A percentile compares a stretch with the other conserved stretches of the same genome.
phyloP scores from a whole-genome alignment of 441 rosid species.

The Adansonia grandidieri region DNA sequence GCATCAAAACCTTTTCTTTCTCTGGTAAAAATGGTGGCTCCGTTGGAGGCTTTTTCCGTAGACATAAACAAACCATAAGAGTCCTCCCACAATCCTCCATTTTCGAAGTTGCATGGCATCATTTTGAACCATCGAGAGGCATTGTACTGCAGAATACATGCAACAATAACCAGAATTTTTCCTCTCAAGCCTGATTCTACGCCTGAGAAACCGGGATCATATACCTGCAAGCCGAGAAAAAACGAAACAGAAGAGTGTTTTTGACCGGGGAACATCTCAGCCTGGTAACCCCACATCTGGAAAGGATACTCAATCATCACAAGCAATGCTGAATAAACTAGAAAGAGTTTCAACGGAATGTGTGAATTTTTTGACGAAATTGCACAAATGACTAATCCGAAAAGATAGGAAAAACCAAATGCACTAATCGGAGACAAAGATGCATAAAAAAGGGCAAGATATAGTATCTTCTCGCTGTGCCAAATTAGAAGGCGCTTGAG shows the following conservation, averaged over 20 bases:
- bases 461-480: constrained; percentile 48
- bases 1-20: constrained; percentile 34
- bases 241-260: constrained; percentile 33
- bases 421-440: constrained; percentile 45
- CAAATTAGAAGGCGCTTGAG: constrained; percentile 41
- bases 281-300: constrained; percentile 47
- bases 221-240: constrained; percentile 37
- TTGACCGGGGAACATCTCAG: constrained; percentile 52
- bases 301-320: constrained; percentile 45
- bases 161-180: constrained; percentile 41
- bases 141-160: constrained; percentile 46
- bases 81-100: constrained; percentile 37
- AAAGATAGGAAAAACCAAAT: constrained; percentile 41
- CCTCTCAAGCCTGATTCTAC: constrained; percentile 48
- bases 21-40: constrained; percentile 20
- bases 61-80: constrained; percentile 40
- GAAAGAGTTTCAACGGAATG: constrained; percentile 41
- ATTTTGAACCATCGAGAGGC: constrained; percentile 43
- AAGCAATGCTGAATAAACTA: constrained; percentile 40
- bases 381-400: constrained; percentile 43
- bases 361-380: constrained; percentile 37
- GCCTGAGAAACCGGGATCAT: constrained; percentile 43
- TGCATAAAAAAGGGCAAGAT: constrained; percentile 41
- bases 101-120: constrained; percentile 31
- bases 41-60: constrained; percentile 29